Conservation (phyloP, 2,329 filamentous ascomycete species). For the Sphaerulina musiva region DNA sequence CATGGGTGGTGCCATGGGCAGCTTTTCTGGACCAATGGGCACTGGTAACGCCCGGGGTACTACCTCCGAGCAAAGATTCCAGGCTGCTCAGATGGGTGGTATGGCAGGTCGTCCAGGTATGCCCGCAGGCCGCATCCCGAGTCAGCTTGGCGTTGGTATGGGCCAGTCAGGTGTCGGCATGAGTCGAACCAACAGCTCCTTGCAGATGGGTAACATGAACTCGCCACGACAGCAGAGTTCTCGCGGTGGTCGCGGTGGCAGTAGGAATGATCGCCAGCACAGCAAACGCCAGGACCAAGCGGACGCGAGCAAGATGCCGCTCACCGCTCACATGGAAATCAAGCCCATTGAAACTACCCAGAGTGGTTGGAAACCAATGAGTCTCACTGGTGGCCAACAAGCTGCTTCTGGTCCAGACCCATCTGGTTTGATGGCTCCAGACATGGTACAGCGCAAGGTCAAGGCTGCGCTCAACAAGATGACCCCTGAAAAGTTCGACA, state of each 20-base stretch:
- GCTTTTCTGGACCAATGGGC: constrained; percentile 37
- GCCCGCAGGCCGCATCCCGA: constrained; percentile 52
- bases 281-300: constrained; percentile 57
- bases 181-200: constrained; percentile 56
- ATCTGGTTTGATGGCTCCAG: constrained; percentile 66
- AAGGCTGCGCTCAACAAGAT: constrained; percentile 99
- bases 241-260: constrained; percentile 58
- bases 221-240: constrained; percentile 54
- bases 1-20: constrained; percentile 54
- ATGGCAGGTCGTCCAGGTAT: constrained; percentile 28
- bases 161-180: constrained; percentile 41
- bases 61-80: constrained; percentile 70
- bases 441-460: constrained; percentile 96
- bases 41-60: constrained; percentile 64
- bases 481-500: constrained; percentile 98
- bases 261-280: constrained; percentile 47
- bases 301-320: constrained; percentile 79
- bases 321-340: constrained; percentile 75
- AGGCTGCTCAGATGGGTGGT: constrained; percentile 27
- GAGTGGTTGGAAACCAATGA: constrained; percentile 86
- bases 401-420: constrained; percentile 41
- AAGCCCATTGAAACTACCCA: constrained; percentile 67
- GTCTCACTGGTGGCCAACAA: constrained; percentile 40
- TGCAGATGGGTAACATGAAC: constrained; percentile 54
- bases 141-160: constrained; percentile 50